Percentiles rank a stretch among this genome's conserved stretches.
Evolutionary conservation across 2,329 filamentous ascomycete species (phyloP).

Genomic region (Talaromyces sp.): DNA sequence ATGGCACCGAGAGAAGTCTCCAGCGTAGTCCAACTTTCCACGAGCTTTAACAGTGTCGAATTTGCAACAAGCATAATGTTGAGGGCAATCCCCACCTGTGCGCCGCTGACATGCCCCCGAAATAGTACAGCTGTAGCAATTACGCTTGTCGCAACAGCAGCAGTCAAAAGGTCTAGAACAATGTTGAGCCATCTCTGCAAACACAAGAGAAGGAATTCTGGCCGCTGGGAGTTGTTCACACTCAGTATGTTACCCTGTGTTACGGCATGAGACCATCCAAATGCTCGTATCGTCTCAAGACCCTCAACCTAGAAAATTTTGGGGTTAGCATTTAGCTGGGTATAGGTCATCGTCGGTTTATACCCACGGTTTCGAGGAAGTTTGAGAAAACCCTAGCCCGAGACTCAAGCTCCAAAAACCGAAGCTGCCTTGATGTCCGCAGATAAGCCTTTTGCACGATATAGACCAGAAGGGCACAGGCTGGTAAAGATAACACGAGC

Average conservation of each 20-base stretch:
- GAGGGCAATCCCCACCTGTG: conserved; percentile 48
- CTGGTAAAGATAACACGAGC: conserved; percentile 1
- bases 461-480: conserved; percentile 34
- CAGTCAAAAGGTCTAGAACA: conserved; percentile 45
- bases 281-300: conserved; percentile 51
- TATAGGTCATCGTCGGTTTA: neutral
- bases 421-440: conserved; percentile 54
- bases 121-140: conserved; percentile 44
- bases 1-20: conserved; percentile 55
- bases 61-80: conserved; percentile 51
- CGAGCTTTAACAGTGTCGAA: conserved; percentile 43
- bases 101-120: conserved; percentile 38
- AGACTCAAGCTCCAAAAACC: conserved; percentile 56
- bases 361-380: conserved; percentile 50
- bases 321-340: neutral
- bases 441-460: conserved; percentile 53
- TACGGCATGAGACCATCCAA: conserved; percentile 39
- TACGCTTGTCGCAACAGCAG: conserved; percentile 42
- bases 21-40: conserved; percentile 50
- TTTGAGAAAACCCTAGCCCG: conserved; percentile 54
- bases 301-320: conserved; percentile 26
- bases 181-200: conserved; percentile 55
- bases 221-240: conserved; percentile 50
- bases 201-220: conserved; percentile 52
- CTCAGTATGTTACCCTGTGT: conserved; percentile 40